Base-by-base conservation (phyloP, 225 moss, liverwort and hornwort genomes). In the Pseudisothecium myosuroides region DNA sequence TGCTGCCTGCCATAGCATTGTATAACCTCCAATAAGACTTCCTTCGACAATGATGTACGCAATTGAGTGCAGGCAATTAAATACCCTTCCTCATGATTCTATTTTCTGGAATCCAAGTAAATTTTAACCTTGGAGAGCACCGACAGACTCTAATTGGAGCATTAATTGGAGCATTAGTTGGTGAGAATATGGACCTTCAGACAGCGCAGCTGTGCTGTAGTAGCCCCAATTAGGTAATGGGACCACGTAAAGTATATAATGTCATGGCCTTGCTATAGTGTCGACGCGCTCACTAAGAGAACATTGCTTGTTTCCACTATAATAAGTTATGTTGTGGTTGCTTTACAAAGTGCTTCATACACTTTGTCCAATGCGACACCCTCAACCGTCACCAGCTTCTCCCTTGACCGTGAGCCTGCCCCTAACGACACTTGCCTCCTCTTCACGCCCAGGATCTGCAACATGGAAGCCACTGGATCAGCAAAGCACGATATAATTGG, bases 381-480 rank as follows among this genome's bases (percentile, higher is more conserved):
- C 86, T 95, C 89, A 28, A 96, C 93, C 61, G 85, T 91, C 69
- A 97, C 89, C 37, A 95, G 60, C 83, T 97, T 96, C 58, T 96
- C 92, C 69, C 95, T 89, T 43, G 96, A 96, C 52, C 93, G 87
- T 85, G 96, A 90, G 65, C 96, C 95, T 88, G 95, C 86, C 43
- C 93, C 89, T 41, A 96, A 64, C 24, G 93, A 91, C 52, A 95
- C 92, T 47, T 95, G 94, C 89, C 94, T 93, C 87, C 91, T 95
- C 89, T 92, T 95, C 50, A 93, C 93, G 19, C 92, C 92, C 80
- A 95, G 76, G 39, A 94, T 88, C 95, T 96, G 92, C 82, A 61
- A 81, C 56, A 69, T 78, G 59, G 43, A 73, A 56, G 32, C 27
- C 69, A 49, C 76, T 19, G 26, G 54, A 39, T 86, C 23, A 71